Conservation (phyloP, 768 basidiomycete species). For the Boletus subcaerulescens region DNA sequence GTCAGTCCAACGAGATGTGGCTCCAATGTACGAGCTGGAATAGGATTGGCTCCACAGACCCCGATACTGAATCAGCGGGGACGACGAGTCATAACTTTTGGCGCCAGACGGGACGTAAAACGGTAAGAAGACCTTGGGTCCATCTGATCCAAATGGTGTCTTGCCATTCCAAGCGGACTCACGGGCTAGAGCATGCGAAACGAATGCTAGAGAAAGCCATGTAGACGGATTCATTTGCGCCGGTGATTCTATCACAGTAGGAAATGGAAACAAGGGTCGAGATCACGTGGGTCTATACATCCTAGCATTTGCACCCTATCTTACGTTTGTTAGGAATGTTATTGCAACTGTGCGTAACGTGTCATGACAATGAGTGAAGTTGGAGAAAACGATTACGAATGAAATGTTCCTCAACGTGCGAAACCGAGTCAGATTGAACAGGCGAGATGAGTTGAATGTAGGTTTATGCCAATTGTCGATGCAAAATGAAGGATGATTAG, state of each 20-base stretch:
- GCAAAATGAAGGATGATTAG: constrained; percentile 25
- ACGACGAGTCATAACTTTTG: constrained; percentile 67
- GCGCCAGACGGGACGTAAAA: constrained; percentile 75
- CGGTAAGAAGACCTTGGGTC: constrained; percentile 51
- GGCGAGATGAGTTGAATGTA: constrained; percentile 28
- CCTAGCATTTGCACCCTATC: neutral
- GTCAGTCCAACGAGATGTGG: constrained; percentile 50
- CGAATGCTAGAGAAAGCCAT: constrained; percentile 8
- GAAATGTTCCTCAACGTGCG: constrained; percentile 25
- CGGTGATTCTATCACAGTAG: neutral
- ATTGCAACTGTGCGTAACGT: constrained; percentile 33
- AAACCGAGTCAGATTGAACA: constrained; percentile 20
- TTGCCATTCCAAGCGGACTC: constrained; percentile 73
- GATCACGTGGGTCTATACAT: constrained; percentile 22
- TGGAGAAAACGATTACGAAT: constrained; percentile 19
- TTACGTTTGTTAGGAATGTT: constrained; percentile 24
- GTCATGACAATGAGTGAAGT: constrained; percentile 24
- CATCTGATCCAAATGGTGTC: constrained; percentile 45
- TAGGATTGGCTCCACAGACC: constrained; percentile 57
- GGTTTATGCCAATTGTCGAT: constrained; percentile 27
- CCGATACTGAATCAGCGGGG: constrained; percentile 60
- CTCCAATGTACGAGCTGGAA: constrained; percentile 48
- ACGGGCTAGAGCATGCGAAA: constrained; percentile 5
- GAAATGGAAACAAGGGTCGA: neutral
- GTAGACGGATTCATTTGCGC: constrained; percentile 5